Evolutionary conservation across 805 yeast species (phyloP), one percentile per base, ranked within the genome.

Genomic region (Saccharomycopsis babjevae): DNA sequence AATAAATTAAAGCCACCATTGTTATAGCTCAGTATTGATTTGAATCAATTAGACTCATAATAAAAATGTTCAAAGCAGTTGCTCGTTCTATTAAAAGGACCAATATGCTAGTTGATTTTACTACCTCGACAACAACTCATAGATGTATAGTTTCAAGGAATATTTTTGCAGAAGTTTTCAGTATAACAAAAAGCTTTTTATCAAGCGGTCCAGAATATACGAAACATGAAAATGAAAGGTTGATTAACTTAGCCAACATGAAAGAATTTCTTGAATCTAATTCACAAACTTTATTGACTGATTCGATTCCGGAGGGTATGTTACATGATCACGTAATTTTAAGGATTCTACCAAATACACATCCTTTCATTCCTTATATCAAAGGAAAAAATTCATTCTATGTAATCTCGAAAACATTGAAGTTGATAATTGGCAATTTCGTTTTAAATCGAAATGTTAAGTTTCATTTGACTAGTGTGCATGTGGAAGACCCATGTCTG

Each of bases 331-430:
- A 80, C 28, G 73, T 87, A 1, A 69, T 76, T 6, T 73, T 87
- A 28, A 70, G 88, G 16, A 72, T 87, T 1, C 76, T 84, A 42
- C 91, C 91, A 0, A 72, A 78, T 0, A 78, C 80, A 54, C 77
- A 77, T 56, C 77, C 83, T 0, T 78, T 77, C 62, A 65, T 84
- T 15, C 91, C 91, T 1, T 71, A 73, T 13, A 70, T 86, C 32
- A 77, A 78, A 57, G 89, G 91, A 0, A 76, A 73, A 20, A 73
- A 77, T 18, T 75, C 84, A 15, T 86, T 85, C 69, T 75, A 77
- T 57, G 77, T 86, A 2, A 77, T 86, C 0, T 69, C 81, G 61
- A 84, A 83, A 65, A 77, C 88, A 1, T 68, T 85, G 2, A 84
- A 83, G 67, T 64, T 84, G 40, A 68, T 83, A 2, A 62, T 84